These are phyloP conservation scores for Penicillium crustosum DNA, from an alignment of 2,329 filamentous ascomycete species.

Conservation along the genomic window DNA sequence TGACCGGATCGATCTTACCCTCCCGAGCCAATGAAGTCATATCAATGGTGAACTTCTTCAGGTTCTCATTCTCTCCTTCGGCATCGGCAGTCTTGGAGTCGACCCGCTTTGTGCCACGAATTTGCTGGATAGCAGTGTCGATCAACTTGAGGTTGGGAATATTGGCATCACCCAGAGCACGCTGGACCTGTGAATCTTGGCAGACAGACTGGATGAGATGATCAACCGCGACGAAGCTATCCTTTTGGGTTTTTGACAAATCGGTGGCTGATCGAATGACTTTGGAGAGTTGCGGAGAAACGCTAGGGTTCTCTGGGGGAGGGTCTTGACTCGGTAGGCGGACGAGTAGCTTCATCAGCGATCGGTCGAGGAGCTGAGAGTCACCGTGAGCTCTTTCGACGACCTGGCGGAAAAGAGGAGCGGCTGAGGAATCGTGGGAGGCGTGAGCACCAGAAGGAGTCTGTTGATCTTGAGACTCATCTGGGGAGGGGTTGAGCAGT, in stretches of 20 bases:
- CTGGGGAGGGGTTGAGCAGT: slow-evolving; percentile 47
- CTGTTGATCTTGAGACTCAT: slow-evolving; percentile 76
- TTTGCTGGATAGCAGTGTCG: slow-evolving; percentile 84
- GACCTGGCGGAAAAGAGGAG: slow-evolving; percentile 90
- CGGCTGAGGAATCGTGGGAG: slow-evolving; percentile 60
- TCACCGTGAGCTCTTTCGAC: slow-evolving; percentile 93
- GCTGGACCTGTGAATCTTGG: slow-evolving; percentile 74
- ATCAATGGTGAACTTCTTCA: slow-evolving; percentile 98
- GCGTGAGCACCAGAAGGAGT: slow-evolving; percentile 55
- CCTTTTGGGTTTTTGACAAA: slow-evolving; percentile 94
- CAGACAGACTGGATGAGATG: slow-evolving; percentile 84
- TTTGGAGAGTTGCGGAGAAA: slow-evolving; percentile 78
- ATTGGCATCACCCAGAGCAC: slow-evolving; percentile 77
- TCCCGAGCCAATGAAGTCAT: slow-evolving; percentile 96
- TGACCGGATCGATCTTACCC: slow-evolving; percentile 96
- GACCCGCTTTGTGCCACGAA: slow-evolving; percentile 87
- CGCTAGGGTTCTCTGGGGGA: slow-evolving; percentile 81
- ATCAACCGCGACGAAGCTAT: slow-evolving; percentile 90
- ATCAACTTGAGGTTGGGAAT: slow-evolving; percentile 88
- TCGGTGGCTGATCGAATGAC: slow-evolving; percentile 83
- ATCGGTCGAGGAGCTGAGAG: slow-evolving; percentile 79
- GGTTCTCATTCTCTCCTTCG: slow-evolving; percentile 88
- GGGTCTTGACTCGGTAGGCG: slow-evolving; percentile 92
- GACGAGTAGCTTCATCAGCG: slow-evolving; percentile 88
- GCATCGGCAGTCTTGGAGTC: slow-evolving; percentile 94